Evolutionary conservation across 208 protist species (phyloP), one percentile per base, ranked within the genome.

Genomic region (Leishmania mexicana): DNA sequence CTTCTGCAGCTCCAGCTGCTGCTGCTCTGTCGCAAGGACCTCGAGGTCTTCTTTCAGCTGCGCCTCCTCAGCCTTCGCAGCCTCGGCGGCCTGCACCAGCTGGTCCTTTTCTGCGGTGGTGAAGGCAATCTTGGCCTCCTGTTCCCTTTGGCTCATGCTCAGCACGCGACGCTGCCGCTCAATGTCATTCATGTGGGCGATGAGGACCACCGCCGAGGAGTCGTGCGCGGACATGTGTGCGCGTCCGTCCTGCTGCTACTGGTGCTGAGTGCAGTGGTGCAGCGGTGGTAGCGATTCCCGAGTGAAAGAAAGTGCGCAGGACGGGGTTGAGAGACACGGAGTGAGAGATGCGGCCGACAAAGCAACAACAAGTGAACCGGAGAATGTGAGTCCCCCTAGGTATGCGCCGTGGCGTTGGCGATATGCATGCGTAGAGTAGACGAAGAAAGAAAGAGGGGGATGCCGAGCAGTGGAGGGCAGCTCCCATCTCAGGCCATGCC

Each of bases 151-250:
- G 15, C 81, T 85, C 86, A 96, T 94, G 45, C 85, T 82, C 28
- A 95, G 81, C 62, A 98, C 62, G 24, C 94, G 88, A 0, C 93
- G 92, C 73, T 91, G 88, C 70, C 87, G 93, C 67, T 98, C 93
- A n/a, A 96, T 87, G 24, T 89, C 87, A 47, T 92, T 92, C 70
- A 96, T 90, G 62, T 90, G 90, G 35, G 94, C 90, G 77, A 98
- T 94, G 65, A 98, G 86, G 1, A 75, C 84, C 7, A 79, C 75
- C 1, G 89, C 89, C 8, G 88, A 92, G 0, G 85, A 84, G 81
- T 97, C 90, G 40, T 73, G 51, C 1, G 81, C 64, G 47, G 83
- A 72, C 74, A 86, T 88, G 24, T 51, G 24, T 40, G n/a, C 58
- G 24, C 13, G 0, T 28, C 24, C 7, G 24, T 47, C 45, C 42